A percentile compares a stretch with the other conserved stretches of the same genome.
Conservation (phyloP, 805 yeast species). For the Vanderwaltozyma verrucispora region DNA sequence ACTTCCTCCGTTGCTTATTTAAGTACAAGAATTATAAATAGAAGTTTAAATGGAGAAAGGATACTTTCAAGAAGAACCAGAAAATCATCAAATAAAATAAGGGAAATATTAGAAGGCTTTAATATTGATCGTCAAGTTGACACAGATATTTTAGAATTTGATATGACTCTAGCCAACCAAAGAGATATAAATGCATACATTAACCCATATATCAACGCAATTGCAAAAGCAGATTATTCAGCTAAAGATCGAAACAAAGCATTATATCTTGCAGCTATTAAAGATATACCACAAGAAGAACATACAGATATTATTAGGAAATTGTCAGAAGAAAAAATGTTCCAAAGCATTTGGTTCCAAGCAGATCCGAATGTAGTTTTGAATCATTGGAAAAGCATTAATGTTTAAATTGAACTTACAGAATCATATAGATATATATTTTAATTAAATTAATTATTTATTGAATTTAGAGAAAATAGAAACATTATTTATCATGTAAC, state of each 20-base stretch:
- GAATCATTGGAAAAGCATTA: conserved; percentile 16
- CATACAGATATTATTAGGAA: conserved; percentile 14
- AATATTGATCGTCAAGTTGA: conserved; percentile 5
- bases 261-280: conserved; percentile 6
- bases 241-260: conserved; percentile 11
- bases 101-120: conserved; percentile 18
- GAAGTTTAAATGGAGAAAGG: conserved; percentile 1
- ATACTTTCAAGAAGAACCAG: conserved; percentile 18
- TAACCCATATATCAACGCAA: conserved; percentile 17
- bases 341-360: conserved; percentile 18
- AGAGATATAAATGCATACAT: conserved; percentile 10
- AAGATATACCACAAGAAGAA: conserved; percentile 8
- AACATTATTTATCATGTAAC: too few relatives aligned
- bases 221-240: conserved; percentile 18
- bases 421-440: too few relatives aligned
- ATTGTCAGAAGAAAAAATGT: conserved; percentile 11
- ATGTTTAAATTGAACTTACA: too few relatives aligned
- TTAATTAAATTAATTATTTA: too few relatives aligned
- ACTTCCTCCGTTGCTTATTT: conserved; percentile 8
- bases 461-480: too few relatives aligned
- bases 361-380: conserved; percentile 16
- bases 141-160: conserved; percentile 6
- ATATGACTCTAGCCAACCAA: conserved; percentile 6
- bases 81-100: conserved; percentile 16
- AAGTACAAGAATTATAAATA: conserved; percentile 7